Percentiles rank a stretch among this genome's conserved stretches.
Evolutionary conservation across 768 basidiomycete species (phyloP).

Genomic region (Leccinellum luteum): DNA sequence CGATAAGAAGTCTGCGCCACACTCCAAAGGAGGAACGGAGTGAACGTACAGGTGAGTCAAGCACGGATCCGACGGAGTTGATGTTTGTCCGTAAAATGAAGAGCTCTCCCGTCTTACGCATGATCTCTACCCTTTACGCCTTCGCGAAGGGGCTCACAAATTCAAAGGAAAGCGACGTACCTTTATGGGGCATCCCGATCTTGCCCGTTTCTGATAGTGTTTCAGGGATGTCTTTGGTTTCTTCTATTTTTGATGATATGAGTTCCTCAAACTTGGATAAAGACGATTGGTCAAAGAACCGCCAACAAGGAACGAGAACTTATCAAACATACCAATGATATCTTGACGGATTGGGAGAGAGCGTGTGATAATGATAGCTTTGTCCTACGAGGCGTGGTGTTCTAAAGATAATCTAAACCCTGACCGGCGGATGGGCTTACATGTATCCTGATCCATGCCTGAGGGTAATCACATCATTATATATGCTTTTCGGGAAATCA

Average conservation of each 20-base stretch:
- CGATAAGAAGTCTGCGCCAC: neutral
- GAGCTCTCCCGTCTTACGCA: slow-evolving; percentile 95
- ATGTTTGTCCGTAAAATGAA: slow-evolving; percentile 94
- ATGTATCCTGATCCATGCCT: slow-evolving; percentile 95
- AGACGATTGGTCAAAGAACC: neutral
- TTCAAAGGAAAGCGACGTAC: slow-evolving; percentile 32
- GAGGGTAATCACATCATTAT: slow-evolving; percentile 95
- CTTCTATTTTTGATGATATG: slow-evolving; percentile 90
- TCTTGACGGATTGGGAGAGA: slow-evolving; percentile 94
- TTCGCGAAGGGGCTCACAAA: slow-evolving; percentile 11
- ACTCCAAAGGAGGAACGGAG: neutral
- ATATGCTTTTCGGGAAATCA: slow-evolving; percentile 55
- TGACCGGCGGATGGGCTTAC: slow-evolving; percentile 45
- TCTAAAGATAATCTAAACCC: slow-evolving; percentile 8
- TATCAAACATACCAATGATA: slow-evolving; percentile 64
- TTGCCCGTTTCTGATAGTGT: slow-evolving; percentile 92
- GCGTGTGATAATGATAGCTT: slow-evolving; percentile 95
- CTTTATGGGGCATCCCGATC: slow-evolving; percentile 86
- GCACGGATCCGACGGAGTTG: slow-evolving; percentile 92
- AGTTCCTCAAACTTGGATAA: slow-evolving; percentile 82
- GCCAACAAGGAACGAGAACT: slow-evolving; percentile 7
- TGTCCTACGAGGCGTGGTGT: slow-evolving; percentile 57
- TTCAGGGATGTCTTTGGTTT: slow-evolving; percentile 95
- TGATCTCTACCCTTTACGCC: slow-evolving; percentile 63
- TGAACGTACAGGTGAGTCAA: slow-evolving; percentile 83